Base-by-base conservation (phyloP, 306 rosid species). In the Pterocarpus macrocarpus region DNA sequence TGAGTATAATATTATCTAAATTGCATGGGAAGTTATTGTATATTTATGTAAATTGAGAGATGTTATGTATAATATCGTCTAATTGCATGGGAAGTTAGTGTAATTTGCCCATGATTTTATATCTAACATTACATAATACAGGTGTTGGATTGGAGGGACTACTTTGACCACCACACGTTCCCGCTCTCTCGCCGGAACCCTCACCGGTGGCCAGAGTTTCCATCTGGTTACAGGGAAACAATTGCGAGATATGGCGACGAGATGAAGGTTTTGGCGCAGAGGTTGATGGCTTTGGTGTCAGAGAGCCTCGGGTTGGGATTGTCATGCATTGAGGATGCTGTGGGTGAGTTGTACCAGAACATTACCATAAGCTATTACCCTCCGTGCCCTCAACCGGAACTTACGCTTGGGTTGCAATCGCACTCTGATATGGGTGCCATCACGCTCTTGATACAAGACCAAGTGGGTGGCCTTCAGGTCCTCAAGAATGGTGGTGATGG, bases 391-490 rank as follows among this genome's bases (percentile, higher is more conserved):
- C 92, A 93, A 81, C 99, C 95, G 2, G 94, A 93, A 15, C 89
- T 95, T 63, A 93, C 99, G 0, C 88, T 95, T 56, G 99, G 99
- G 62, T 79, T 95, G 72, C 99, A 95, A 79, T 53, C 97, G 5
- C 99, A 95, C 82, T 95, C 99, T 47, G 99, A 95, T 66, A 81
- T 93, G 49, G 97, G 99, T 10, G 94, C 86, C 8, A 76, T 95
- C 9, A 93, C 99, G 49, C 88, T 93, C 66, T 82, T 93, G 83
- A 88, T 95, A 7, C 97, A 95, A 77, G 99, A 95, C 8, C 90
- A 93, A 28, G 98, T 95, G 28, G 90, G 89, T 22, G 98, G 97
- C 59, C 99, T 95, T 85, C 91, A 95, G 84, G 93, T 80, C 77
- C 86, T 88, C 1, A 87, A 88, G 55, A 15, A 55, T 12, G 85